A percentile compares a stretch with the other conserved stretches of the same genome.
phyloP scores from a whole-genome alignment of 805 yeast species.

The Lipomyces oligophaga region DNA sequence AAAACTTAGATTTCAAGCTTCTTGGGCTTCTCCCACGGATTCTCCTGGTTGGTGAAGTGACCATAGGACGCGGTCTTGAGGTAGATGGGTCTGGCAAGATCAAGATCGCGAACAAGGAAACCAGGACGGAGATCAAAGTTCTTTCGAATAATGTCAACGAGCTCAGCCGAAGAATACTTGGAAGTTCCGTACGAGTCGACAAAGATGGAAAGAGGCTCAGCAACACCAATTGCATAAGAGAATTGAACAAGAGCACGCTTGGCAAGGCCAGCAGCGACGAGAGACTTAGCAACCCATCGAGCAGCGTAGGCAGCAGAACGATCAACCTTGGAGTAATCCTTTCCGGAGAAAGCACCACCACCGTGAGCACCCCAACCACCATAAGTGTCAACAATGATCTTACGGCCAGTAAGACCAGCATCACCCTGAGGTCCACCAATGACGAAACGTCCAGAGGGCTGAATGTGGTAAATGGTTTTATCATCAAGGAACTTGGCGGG shows the following conservation, averaged over 20 bases:
- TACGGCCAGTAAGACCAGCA: constrained; percentile 99
- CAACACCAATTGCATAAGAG: constrained; percentile 99
- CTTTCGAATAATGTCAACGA: constrained; percentile 84
- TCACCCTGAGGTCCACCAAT: constrained; percentile 99
- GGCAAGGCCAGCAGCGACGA: constrained; percentile 90
- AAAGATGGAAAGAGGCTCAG: constrained; percentile 96
- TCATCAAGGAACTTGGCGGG: constrained; percentile 89
- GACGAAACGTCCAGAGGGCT: constrained; percentile 99
- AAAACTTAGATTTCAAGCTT: constrained; percentile 40
- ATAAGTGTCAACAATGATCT: constrained; percentile 98
- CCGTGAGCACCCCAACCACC: constrained; percentile 99
- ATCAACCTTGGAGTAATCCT: constrained; percentile 99
- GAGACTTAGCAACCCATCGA: constrained; percentile 99
- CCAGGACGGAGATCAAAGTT: constrained; percentile 99
- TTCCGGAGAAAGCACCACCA: constrained; percentile 99
- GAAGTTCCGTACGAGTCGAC: constrained; percentile 99
- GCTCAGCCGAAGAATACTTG: constrained; percentile 78
- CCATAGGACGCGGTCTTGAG: constrained; percentile 99
- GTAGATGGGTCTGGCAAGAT: constrained; percentile 98
- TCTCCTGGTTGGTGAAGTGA: constrained; percentile 98
- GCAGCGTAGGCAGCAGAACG: constrained; percentile 99
- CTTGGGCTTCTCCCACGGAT: constrained; percentile 97
- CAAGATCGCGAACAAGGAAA: constrained; percentile 92
- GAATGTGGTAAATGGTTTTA: constrained; percentile 95
- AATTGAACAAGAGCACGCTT: constrained; percentile 97